Conservation (phyloP, 2,329 filamentous ascomycete species). For the Blumeriella jaapii region DNA sequence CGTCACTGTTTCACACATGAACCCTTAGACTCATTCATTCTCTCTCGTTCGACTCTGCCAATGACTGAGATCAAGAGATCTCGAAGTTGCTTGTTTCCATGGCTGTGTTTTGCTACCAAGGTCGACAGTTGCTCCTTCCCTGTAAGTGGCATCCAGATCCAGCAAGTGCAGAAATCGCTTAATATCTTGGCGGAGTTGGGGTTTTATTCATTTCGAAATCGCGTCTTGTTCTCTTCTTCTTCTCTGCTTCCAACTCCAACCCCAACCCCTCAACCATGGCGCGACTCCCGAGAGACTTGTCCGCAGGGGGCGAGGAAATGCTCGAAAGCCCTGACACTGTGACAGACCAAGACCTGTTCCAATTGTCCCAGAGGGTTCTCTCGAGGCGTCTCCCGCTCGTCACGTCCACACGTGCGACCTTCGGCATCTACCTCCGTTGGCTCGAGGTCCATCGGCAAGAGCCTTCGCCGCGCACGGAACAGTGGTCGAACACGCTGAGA, state of each 20-base stretch:
- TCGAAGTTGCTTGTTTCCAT: too few relatives aligned
- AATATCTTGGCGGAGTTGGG: too few relatives aligned
- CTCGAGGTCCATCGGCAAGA: constrained; percentile 18
- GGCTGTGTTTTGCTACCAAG: too few relatives aligned
- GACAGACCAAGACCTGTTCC: constrained; percentile 12
- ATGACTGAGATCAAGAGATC: too few relatives aligned
- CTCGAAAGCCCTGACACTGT: constrained; percentile 9
- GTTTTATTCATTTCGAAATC: too few relatives aligned
- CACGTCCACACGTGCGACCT: constrained; percentile 8
- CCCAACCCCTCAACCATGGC: not conserved
- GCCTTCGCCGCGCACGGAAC: constrained; percentile 8
- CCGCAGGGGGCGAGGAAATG: not conserved
- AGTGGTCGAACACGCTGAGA: constrained; percentile 18
- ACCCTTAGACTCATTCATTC: not conserved
- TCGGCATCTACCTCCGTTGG: constrained; percentile 21
- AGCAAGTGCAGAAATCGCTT: too few relatives aligned
- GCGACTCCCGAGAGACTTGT: not conserved
- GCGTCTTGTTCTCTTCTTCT: too few relatives aligned
- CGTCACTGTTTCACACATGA: not conserved
- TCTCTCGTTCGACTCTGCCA: too few relatives aligned
- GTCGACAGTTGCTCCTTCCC: too few relatives aligned
- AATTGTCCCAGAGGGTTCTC: constrained; percentile 13
- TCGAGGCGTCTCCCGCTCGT: constrained; percentile 11
- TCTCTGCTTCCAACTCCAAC: too few relatives aligned
- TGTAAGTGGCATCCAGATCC: too few relatives aligned